These are phyloP conservation scores for Hygrophorus russula DNA, from an alignment of 768 basidiomycete species.

Conservation along the genomic window DNA sequence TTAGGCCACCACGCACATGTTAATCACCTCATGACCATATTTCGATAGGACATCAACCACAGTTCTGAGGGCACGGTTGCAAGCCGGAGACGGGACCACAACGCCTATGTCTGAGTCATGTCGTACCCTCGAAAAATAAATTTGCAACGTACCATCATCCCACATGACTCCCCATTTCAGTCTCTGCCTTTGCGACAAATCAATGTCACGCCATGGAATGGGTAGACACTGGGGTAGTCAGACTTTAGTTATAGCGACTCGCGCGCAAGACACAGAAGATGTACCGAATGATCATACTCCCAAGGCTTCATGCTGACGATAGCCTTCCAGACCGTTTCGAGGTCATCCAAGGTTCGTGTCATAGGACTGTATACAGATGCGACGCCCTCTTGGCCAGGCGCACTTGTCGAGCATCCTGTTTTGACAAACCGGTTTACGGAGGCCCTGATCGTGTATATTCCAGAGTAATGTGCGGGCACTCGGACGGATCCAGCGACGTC, in stretches of 20 bases:
- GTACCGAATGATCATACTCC: constrained; percentile 46
- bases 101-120: constrained; percentile 26
- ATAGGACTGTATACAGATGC: constrained; percentile 46
- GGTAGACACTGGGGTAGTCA: constrained; percentile 23
- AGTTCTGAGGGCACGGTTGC: constrained; percentile 36
- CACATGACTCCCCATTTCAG: constrained; percentile 48
- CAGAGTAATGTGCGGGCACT: constrained; percentile 55
- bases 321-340: constrained; percentile 54
- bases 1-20: constrained; percentile 24
- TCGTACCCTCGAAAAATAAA: background rate
- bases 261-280: constrained; percentile 3
- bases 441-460: constrained; percentile 46
- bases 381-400: constrained; percentile 52
- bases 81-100: constrained; percentile 48
- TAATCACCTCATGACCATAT: constrained; percentile 37
- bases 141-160: constrained; percentile 42
- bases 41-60: constrained; percentile 33
- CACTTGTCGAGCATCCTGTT: constrained; percentile 30
- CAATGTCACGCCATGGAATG: constrained; percentile 27
- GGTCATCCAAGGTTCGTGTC: constrained; percentile 47
- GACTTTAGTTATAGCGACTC: constrained; percentile 7
- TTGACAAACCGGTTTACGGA: constrained; percentile 37
- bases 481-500: constrained; percentile 64
- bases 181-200: constrained; percentile 18
- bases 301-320: constrained; percentile 52